These are phyloP conservation scores for Scorias spongiosa DNA, from an alignment of 2,329 filamentous ascomycete species.

Conservation along the genomic window DNA sequence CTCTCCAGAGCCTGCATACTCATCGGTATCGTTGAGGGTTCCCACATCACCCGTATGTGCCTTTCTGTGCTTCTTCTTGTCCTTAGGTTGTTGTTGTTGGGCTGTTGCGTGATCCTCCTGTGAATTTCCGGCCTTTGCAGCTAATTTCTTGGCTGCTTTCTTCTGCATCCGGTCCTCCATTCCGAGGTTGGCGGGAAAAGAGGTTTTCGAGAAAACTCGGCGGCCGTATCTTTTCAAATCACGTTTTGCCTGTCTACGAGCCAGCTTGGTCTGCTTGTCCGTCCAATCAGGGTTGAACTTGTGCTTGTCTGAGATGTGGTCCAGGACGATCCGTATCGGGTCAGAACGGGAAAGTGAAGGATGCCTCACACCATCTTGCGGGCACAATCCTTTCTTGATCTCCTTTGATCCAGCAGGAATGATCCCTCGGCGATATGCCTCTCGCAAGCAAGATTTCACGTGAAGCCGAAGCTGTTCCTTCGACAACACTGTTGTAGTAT, in stretches of 20 bases:
- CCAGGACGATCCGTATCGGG: not conserved
- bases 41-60: no score
- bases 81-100: no score
- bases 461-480: no score
- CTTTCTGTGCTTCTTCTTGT: no score
- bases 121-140: no score
- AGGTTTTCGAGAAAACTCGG: not conserved
- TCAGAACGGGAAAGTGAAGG: not conserved
- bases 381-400: not conserved
- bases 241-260: not conserved
- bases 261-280: not conserved
- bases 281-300: not conserved
- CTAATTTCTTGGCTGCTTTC: no score
- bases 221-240: not conserved
- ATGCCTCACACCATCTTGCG: not conserved
- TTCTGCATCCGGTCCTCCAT: no score
- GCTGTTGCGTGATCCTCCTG: no score
- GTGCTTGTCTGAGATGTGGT: not conserved
- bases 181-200: no score
- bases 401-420: constrained; percentile 1
- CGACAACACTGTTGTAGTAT: no score
- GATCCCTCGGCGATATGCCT: constrained; percentile 1
- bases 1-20: no score
- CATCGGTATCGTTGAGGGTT: no score
- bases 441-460: not conserved